Evolutionary conservation across 352 stramenopile genomes (phyloP).

Genomic region (Pythium scleroteichum): DNA sequence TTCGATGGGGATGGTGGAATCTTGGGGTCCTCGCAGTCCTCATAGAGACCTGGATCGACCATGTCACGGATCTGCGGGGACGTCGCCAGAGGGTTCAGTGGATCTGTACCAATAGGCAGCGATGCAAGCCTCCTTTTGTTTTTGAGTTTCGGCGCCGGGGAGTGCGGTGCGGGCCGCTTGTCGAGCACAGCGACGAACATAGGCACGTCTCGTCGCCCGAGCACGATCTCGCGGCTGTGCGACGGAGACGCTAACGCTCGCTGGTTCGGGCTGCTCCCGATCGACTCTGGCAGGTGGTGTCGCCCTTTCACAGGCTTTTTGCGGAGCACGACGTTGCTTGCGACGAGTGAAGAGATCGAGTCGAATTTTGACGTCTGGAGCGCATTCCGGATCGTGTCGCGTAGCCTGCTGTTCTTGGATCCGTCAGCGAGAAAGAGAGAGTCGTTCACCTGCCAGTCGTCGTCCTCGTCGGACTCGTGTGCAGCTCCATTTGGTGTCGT

Average conservation of each 20-base stretch:
- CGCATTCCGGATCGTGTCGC: conserved; percentile 77
- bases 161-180: conserved; percentile 8
- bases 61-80: conserved; percentile 75
- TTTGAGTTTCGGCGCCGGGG: conserved; percentile 6
- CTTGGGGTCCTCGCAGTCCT: conserved; percentile 22
- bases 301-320: conserved; percentile 42
- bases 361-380: conserved; percentile 90
- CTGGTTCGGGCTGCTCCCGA: conserved; percentile 10
- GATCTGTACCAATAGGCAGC: conserved; percentile 17
- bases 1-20: background rate
- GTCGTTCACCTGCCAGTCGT: conserved; percentile 72
- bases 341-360: conserved; percentile 86
- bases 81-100: conserved; percentile 25
- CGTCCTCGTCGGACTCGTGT: conserved; percentile 8
- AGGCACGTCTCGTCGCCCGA: conserved; percentile 57
- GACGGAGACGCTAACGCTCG: conserved; percentile 8
- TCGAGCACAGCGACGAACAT: conserved; percentile 63
- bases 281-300: background rate
- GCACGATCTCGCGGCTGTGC: conserved; percentile 52
- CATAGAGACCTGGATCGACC: conserved; percentile 67
- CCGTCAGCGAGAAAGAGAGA: conserved; percentile 88
- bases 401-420: conserved; percentile 81
- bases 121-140: background rate
- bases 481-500: conserved; percentile 7
- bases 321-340: conserved; percentile 69